phyloP scores from a whole-genome alignment of 345 rosid species.

The Heritiera fomes region DNA sequence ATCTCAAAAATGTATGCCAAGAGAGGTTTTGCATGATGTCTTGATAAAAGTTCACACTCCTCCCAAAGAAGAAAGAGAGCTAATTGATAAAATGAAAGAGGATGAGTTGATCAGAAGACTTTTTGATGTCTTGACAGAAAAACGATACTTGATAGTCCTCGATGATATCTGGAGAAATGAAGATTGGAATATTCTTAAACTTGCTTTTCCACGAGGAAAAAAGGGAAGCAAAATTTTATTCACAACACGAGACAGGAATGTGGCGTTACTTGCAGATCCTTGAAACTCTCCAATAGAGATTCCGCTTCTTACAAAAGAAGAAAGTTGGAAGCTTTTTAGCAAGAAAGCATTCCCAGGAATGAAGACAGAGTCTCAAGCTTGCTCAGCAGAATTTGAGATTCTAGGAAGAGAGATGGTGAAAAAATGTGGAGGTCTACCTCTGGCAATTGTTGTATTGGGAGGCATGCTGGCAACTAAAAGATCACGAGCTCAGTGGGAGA shows the following conservation, averaged over 20 bases:
- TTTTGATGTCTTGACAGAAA: background rate
- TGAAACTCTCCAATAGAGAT: background rate
- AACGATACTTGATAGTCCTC: background rate
- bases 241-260: background rate
- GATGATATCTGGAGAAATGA: background rate
- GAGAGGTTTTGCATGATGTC: background rate
- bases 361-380: background rate
- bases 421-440: conserved; percentile 26
- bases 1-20: background rate
- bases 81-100: too few relatives aligned
- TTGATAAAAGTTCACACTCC: too few relatives aligned
- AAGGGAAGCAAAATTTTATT: background rate
- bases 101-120: background rate
- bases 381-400: too few relatives aligned
- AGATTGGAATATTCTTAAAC: background rate
- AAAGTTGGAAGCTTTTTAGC: background rate
- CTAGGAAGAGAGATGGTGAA: conserved; percentile 16
- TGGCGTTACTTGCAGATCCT: background rate
- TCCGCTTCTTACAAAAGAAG: background rate
- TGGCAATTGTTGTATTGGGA: background rate
- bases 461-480: too few relatives aligned
- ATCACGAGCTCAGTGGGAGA: too few relatives aligned
- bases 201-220: background rate
- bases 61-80: too few relatives aligned
- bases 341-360: background rate